These are phyloP conservation scores for Cicer pinnatifidum DNA, from an alignment of 306 rosid genomes.

Conservation along the genomic window DNA sequence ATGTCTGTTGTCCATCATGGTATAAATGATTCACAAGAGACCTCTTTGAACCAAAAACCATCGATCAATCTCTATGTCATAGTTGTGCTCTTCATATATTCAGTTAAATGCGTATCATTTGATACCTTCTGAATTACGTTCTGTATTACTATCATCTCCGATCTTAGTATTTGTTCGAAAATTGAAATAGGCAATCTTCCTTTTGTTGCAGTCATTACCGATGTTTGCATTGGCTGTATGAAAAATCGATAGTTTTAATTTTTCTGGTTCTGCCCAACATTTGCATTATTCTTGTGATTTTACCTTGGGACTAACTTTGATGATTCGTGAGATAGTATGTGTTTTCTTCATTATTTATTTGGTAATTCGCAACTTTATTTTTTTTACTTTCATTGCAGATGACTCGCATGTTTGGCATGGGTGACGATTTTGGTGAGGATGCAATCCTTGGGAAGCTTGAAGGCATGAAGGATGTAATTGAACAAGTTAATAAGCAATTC, in stretches of 20 bases:
- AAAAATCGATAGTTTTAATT: neutral
- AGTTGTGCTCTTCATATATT: constrained; percentile 6
- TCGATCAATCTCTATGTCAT: constrained; percentile 11
- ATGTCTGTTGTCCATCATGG: constrained; percentile 29
- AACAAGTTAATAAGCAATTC: constrained; percentile 93
- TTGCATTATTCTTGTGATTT: constrained; percentile 18
- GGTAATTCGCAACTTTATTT: neutral
- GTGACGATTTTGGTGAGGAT: constrained; percentile 93
- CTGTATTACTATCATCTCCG: neutral
- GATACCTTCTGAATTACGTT: constrained; percentile 13
- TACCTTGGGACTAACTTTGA: constrained; percentile 23
- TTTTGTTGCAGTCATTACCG: neutral
- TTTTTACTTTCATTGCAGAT: constrained; percentile 55
- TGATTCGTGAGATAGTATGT: constrained; percentile 28
- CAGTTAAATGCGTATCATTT: constrained; percentile 3
- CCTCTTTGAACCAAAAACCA: constrained; percentile 26
- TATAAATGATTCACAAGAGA: constrained; percentile 7
- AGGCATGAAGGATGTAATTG: constrained; percentile 95
- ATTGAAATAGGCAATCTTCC: constrained; percentile 7
- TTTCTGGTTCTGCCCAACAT: neutral
- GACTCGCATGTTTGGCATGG: constrained; percentile 93
- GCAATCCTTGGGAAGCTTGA: constrained; percentile 91
- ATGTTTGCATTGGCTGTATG: constrained; percentile 21
- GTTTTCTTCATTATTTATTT: constrained; percentile 26
- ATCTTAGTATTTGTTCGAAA: neutral